phyloP scores from a whole-genome alignment of 2,329 filamentous ascomycete species.

The Pseudogymnoascus sp. region DNA sequence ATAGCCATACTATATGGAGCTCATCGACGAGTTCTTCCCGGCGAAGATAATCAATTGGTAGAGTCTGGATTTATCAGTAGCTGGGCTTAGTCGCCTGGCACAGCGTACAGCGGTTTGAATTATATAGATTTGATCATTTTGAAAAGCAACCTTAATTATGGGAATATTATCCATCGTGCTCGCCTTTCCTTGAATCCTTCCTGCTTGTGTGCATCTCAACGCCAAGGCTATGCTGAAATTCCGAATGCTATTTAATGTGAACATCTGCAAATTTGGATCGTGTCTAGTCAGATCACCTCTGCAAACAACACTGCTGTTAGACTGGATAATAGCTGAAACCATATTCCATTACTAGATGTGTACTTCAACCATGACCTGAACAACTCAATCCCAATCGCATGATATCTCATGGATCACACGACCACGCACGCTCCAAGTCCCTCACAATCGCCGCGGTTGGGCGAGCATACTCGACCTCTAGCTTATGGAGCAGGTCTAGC shows the following conservation, averaged over 20 bases:
- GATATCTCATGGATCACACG: background rate
- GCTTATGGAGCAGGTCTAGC: background rate
- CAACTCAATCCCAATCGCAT: background rate
- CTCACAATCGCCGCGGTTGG: background rate
- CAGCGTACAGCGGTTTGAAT: background rate
- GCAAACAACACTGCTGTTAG: background rate
- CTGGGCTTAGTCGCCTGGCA: background rate
- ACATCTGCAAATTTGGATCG: background rate
- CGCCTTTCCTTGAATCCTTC: background rate
- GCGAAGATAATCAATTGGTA: constrained; percentile 64
- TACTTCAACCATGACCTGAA: background rate
- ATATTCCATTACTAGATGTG: background rate
- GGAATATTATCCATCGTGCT: background rate
- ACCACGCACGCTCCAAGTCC: background rate
- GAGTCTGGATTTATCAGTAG: constrained; percentile 2
- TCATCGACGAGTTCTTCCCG: constrained; percentile 70
- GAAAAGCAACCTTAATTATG: background rate
- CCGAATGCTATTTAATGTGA: background rate
- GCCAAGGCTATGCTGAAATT: background rate
- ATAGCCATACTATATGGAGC: constrained; percentile 63
- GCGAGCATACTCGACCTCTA: background rate
- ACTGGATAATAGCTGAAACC: background rate
- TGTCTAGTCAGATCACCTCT: background rate
- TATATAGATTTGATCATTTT: background rate
- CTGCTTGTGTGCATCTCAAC: background rate